Percentiles rank a stretch among this genome's conserved stretches.
Conservation (phyloP, 2,329 filamentous ascomycete genomes). For the Hymenoscyphus salicellus region DNA sequence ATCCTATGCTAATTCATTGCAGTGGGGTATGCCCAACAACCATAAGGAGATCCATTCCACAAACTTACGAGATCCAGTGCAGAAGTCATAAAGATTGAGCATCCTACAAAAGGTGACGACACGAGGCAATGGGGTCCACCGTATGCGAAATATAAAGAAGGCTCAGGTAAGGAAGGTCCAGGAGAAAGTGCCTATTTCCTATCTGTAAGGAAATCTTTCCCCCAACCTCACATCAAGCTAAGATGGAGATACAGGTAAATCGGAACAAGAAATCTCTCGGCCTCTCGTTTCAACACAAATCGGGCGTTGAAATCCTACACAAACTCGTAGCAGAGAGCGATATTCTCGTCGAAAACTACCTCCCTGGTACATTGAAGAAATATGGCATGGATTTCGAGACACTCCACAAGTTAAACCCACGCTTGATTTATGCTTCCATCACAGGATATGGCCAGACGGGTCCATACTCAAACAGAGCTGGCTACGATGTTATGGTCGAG, state of each 20-base stretch:
- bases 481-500: conserved; percentile 99
- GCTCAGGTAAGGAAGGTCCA: conserved; percentile 59
- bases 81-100: conserved; percentile 96
- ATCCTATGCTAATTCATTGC: no score
- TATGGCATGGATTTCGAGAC: conserved; percentile 87
- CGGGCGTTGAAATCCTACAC: conserved; percentile 83
- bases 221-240: not conserved
- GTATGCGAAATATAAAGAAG: conserved; percentile 73
- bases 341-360: conserved; percentile 93
- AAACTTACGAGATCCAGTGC: conserved; percentile 54
- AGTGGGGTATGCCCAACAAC: conserved; percentile 64
- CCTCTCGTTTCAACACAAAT: conserved; percentile 81
- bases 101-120: conserved; percentile 86
- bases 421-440: conserved; percentile 89
- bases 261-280: conserved; percentile 95
- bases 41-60: conserved; percentile 26
- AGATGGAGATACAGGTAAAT: conserved; percentile 63
- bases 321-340: conserved; percentile 81
- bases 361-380: conserved; percentile 84
- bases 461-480: conserved; percentile 80
- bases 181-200: conserved; percentile 96
- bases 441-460: conserved; percentile 97
- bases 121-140: conserved; percentile 96
- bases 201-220: conserved; percentile 54
- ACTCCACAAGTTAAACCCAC: conserved; percentile 75